Base-by-base conservation (phyloP, 2,329 filamentous ascomycete genomes). In the Zymoseptoria ardabiliae region DNA sequence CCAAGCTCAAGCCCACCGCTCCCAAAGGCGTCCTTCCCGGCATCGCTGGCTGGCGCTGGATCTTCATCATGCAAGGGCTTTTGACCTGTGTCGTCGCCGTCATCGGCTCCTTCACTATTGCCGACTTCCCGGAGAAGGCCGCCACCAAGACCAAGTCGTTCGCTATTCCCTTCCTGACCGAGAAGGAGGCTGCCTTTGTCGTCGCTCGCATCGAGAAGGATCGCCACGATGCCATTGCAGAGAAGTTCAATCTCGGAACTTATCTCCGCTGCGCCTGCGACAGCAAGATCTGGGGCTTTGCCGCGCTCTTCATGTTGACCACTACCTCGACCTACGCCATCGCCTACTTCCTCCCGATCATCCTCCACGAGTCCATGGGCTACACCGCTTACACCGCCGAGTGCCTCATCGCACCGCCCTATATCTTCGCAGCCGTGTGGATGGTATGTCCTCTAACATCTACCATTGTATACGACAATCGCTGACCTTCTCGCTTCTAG, bases 201-300 rank as follows among this genome's bases (percentile, higher is more conserved):
- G 76, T 83, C 57, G 74, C 76, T 10, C 75, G 78, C 9, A 77
- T 85, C 22, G 75, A 83, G 52, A 73, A 73, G 25, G 82, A 85
- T 61, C 78, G 82, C 20, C 74, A 77, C 17, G 82, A 85, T 66
- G 79, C 77, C 2, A 73, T 76, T 7, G 64, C 74, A 0, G 77
- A 81, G 64, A 71, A 76, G 0, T 84, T 82, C 70, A 74, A 71
- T 6, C 20, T 81, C 0, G 70, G 65, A 13, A 65, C 61, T 13
- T 73, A 72, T 62, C 55, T 72, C 25, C 58, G 63, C 20, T 65
- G 68, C 22, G 79, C 73, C 2, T 58, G 72, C 1, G 82, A 84
- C 61, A 65, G 76, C 58, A 84, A 84, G 65, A 75, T 83, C 55
- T 84, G 82, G 80, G 77, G 71, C 1, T 84, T 82, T 58, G 81